Base-by-base conservation (phyloP, 331 rosid genomes). In the Dryas integrifolia region DNA sequence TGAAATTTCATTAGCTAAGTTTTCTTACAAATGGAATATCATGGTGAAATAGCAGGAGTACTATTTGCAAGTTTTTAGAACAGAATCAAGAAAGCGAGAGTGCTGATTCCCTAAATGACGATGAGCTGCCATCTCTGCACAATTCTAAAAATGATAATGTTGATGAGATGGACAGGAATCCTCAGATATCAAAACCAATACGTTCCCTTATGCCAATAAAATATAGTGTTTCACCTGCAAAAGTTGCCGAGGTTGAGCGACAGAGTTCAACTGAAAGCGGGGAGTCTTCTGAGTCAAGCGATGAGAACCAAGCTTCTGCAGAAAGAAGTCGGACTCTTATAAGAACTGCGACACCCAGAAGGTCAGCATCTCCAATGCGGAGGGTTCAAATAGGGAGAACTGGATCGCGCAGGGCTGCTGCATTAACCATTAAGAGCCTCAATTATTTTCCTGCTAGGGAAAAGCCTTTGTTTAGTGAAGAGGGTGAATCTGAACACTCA, bases 361-460 rank as follows among this genome's bases (percentile, higher is more conserved):
- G 98, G 79, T 91, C 97, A 50, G 97, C 98, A 75, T 91, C 98
- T 72, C 98, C 98, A 41, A 94, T 94, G 98, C 87, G 97, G 80
- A 86, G 98, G 78, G 46, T 94, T 58, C 97, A 94, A 79, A 87
- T 94, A 58, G 98, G 98, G 62, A 89, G 83, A 85, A 79, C 92
- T 45, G 96, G 98, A 63, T 87, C 96, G 7, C 96, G 97, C 76
- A 83, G 92, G 76, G 96, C 96, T 2, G 84, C 98, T 52, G 96
- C 96, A 46, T 50, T 94, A 72, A 87, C 97, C 72, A 91, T 94
- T 78, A 94, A 92, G 90, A 91, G 96, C 83, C 87, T 93, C 58
- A 85, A 73, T 79, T 86, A 55, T 81, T 67, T 86, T 78, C 97
- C 97, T 69, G 73, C 83, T 16, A 83, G 92, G 77, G 95, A 90